These are phyloP conservation scores for Larix sibirica DNA, from an alignment of 83 land plant genomes.

Conservation along the genomic window DNA sequence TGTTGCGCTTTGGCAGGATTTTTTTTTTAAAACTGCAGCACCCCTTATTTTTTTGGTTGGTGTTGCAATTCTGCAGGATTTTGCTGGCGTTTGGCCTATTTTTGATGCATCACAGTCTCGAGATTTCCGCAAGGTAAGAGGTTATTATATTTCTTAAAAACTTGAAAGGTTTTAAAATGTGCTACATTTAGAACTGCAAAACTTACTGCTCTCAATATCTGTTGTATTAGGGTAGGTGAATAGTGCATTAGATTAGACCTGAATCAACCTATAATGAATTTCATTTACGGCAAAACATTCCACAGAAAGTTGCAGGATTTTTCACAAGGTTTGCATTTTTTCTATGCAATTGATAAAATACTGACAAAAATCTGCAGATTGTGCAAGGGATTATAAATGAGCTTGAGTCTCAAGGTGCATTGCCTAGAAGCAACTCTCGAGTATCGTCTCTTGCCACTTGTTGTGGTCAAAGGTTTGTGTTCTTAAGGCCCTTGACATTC, in stretches of 20 bases:
- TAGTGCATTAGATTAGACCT: background rate
- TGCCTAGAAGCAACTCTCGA: slow-evolving; percentile 97
- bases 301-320: background rate
- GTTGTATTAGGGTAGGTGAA: background rate
- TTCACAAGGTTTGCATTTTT: background rate
- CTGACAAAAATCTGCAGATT: slow-evolving; percentile 50
- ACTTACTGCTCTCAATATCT: background rate
- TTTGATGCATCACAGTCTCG: slow-evolving; percentile 98
- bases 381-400: slow-evolving; percentile 97
- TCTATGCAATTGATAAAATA: background rate
- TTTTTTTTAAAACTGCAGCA: too few relatives aligned
- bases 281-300: background rate
- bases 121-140: slow-evolving; percentile 90
- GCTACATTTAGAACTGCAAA: background rate
- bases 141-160: background rate
- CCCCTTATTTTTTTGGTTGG: too few relatives aligned
- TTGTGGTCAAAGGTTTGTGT: slow-evolving; percentile 88
- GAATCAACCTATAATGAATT: background rate
- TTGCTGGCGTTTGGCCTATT: slow-evolving; percentile 99
- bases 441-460: slow-evolving; percentile 99
- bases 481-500: too few relatives aligned
- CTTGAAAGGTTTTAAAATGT: background rate
- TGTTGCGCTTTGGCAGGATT: too few relatives aligned
- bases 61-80: slow-evolving; percentile 65
- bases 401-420: slow-evolving; percentile 94